phyloP scores from a whole-genome alignment of 176 grass and related monocot genomes.

The Triticum urartu region DNA sequence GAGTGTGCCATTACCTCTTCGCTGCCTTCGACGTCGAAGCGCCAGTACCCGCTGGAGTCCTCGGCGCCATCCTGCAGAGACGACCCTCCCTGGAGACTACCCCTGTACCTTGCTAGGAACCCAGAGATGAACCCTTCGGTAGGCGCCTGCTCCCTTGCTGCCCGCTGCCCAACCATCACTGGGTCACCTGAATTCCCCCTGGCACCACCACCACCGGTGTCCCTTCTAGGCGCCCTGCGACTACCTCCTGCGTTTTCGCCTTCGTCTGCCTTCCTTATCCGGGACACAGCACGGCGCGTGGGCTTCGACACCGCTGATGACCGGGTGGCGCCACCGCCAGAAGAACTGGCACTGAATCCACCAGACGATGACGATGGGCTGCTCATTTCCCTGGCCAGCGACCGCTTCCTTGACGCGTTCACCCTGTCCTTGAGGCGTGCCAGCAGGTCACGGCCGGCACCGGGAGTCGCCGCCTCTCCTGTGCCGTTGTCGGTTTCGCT shows the following conservation, averaged over 20 bases:
- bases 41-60: slow-evolving; percentile 52
- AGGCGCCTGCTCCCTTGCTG: slow-evolving; percentile 19
- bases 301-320: slow-evolving; percentile 18
- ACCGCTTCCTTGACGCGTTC: slow-evolving; percentile 49
- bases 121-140: slow-evolving; percentile 40
- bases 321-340: neutral
- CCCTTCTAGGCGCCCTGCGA: slow-evolving; percentile 4
- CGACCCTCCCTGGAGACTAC: slow-evolving; percentile 19
- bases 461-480: slow-evolving; percentile 12
- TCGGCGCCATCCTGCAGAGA: slow-evolving; percentile 40
- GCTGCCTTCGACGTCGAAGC: slow-evolving; percentile 51
- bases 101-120: slow-evolving; percentile 46
- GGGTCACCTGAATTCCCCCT: slow-evolving; percentile 31
- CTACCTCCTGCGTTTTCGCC: neutral
- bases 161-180: slow-evolving; percentile 27
- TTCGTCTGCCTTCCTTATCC: slow-evolving; percentile 32
- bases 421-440: slow-evolving; percentile 44
- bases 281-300: slow-evolving; percentile 27
- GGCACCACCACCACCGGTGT: neutral
- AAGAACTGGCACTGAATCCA: slow-evolving; percentile 23
- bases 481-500: slow-evolving; percentile 19
- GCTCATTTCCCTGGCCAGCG: slow-evolving; percentile 37
- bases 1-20: slow-evolving; percentile 43
- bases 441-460: slow-evolving; percentile 30
- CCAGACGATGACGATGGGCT: slow-evolving; percentile 25